These are phyloP conservation scores for Moesziomyces parantarcticus DNA, from an alignment of 1,284 basidiomycete species.

Conservation along the genomic window DNA sequence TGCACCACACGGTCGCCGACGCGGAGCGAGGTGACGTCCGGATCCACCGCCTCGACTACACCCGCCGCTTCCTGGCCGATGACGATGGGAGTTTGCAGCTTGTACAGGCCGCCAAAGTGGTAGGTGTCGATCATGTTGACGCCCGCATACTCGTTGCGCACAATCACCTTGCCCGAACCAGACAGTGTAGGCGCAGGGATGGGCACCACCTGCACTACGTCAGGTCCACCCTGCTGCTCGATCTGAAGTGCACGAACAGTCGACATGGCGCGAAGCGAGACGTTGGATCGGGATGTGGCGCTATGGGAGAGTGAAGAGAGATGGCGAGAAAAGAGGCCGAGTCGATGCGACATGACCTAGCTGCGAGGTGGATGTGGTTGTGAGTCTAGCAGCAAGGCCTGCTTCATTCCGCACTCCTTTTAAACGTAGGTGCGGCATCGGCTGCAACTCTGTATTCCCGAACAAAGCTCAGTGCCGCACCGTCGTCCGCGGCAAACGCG, in stretches of 20 bases:
- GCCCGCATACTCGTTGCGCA: conserved; percentile 75
- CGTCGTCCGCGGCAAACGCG: not conserved
- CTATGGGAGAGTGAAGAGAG: not conserved
- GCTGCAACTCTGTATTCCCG: too few species aligned
- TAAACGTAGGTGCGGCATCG: too few species aligned
- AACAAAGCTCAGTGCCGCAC: too few species aligned
- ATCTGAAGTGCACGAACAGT: conserved; percentile 72
- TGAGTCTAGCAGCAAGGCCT: too few species aligned
- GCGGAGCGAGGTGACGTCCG: conserved; percentile 68
- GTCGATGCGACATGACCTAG: conserved; percentile 14
- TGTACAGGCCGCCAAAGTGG: conserved; percentile 70
- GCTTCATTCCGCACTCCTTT: too few species aligned
- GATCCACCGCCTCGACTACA: conserved; percentile 75
- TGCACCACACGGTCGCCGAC: conserved; percentile 75
- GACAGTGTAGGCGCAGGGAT: conserved; percentile 75
- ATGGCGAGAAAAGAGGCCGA: conserved; percentile 11
- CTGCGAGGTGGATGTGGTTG: too few species aligned
- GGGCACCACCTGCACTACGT: conserved; percentile 78
- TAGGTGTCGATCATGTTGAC: conserved; percentile 76
- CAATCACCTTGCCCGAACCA: conserved; percentile 76
- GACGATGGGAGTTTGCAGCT: conserved; percentile 75
- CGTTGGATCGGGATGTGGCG: not conserved
- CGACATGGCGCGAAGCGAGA: conserved; percentile 64
- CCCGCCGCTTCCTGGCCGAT: conserved; percentile 85
- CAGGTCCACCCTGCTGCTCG: conserved; percentile 76